A percentile compares a stretch with the other conserved stretches of the same genome.
These are phyloP conservation scores for Mycena haematopus DNA, from an alignment of 768 basidiomycete genomes.

Conservation along the genomic window DNA sequence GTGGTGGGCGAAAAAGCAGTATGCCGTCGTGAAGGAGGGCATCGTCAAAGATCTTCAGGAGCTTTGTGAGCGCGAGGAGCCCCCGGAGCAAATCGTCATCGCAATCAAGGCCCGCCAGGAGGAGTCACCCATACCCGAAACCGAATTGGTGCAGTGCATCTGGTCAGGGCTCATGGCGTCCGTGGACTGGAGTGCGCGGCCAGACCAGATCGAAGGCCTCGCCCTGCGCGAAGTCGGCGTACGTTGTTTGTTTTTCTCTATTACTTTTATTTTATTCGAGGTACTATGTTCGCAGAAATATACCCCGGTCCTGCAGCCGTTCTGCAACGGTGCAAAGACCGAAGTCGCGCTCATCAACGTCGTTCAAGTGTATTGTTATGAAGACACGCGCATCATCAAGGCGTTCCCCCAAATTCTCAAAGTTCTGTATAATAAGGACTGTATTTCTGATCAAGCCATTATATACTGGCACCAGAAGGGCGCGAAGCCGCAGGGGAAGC, in stretches of 20 bases:
- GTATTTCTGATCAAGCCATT: constrained; percentile 94
- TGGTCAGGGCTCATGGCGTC: constrained; percentile 92
- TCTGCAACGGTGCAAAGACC: constrained; percentile 87
- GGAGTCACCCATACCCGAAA: constrained; percentile 83
- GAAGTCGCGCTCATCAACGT: constrained; percentile 95
- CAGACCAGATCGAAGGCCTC: constrained; percentile 91
- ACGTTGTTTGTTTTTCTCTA: constrained; percentile 37
- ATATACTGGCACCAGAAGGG: constrained; percentile 99
- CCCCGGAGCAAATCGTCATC: constrained; percentile 77
- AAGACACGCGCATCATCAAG: constrained; percentile 94
- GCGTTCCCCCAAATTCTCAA: constrained; percentile 95
- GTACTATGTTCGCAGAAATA: constrained; percentile 62
- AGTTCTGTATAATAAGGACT: constrained; percentile 95
- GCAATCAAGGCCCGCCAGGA: constrained; percentile 76
- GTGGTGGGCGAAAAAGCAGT: constrained; percentile 94
- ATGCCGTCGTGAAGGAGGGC: constrained; percentile 79
- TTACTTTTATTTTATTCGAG: neutral
- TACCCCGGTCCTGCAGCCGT: constrained; percentile 86
- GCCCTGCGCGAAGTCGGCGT: constrained; percentile 90
- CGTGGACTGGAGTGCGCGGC: constrained; percentile 87
- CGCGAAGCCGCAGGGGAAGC: constrained; percentile 92
- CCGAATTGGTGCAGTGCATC: constrained; percentile 85
- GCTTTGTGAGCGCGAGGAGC: constrained; percentile 72
- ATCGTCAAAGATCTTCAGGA: constrained; percentile 74
- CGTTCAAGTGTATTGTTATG: constrained; percentile 95